Conservation (phyloP, 768 basidiomycete genomes). For the Filobasidium floriforme region DNA sequence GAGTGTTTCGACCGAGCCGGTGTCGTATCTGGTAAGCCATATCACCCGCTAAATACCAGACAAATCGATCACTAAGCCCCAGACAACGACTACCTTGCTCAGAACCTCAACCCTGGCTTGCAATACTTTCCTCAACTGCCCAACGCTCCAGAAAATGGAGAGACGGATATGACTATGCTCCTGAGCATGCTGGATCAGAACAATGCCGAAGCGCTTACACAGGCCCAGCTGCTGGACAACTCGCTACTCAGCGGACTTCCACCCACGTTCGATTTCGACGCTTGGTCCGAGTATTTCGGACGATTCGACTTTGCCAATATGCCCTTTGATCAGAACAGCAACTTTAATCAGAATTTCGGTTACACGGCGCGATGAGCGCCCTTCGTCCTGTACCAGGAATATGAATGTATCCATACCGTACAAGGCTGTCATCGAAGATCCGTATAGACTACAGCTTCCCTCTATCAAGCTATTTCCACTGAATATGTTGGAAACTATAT, state of each 20-base stretch:
- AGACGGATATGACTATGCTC: constrained; percentile 14
- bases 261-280: constrained; percentile 34
- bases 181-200: constrained; percentile 21
- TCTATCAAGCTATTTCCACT: no score
- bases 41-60: not conserved
- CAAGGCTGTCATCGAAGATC: no score
- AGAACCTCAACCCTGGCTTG: constrained; percentile 16
- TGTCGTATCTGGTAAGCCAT: not conserved
- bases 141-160: not conserved
- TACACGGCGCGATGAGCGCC: not conserved
- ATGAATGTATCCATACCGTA: no score
- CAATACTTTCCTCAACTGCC: constrained; percentile 16
- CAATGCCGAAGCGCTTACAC: constrained; percentile 8
- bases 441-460: no score
- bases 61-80: not conserved
- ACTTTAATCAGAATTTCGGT: not conserved
- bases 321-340: not conserved
- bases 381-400: no score
- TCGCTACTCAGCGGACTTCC: constrained; percentile 37
- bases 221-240: constrained; percentile 19
- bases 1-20: not conserved
- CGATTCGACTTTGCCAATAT: constrained; percentile 7
- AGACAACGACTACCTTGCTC: not conserved
- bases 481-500: no score
- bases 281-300: constrained; percentile 30